Evolutionary conservation across 169 alveolate species (phyloP).

Genomic region (Eimeria sp.): DNA sequence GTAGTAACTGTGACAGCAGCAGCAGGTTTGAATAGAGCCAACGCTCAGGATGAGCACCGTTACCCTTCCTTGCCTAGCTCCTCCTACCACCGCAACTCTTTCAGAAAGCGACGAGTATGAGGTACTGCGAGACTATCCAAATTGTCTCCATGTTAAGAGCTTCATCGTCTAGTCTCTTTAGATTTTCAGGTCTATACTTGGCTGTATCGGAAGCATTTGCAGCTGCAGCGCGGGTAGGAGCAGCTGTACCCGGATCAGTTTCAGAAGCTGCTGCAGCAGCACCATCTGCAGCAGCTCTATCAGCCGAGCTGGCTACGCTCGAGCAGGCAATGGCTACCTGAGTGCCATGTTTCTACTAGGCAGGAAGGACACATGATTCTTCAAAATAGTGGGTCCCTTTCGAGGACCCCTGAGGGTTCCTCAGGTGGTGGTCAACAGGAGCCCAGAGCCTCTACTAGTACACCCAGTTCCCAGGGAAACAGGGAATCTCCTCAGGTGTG

Average conservation of each 20-base stretch:
- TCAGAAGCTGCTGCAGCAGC: constrained; percentile 13
- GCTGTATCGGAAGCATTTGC: background rate
- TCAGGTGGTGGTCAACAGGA: constrained; percentile 8
- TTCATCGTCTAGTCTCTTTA: background rate
- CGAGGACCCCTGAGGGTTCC: constrained; percentile 26
- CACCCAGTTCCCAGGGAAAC: background rate
- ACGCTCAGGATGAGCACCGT: constrained; percentile 30
- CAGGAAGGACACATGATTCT: constrained; percentile 18
- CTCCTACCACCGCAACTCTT: background rate
- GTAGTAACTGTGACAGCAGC: constrained; percentile 1
- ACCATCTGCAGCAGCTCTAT: constrained; percentile 14
- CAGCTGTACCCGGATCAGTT: constrained; percentile 2
- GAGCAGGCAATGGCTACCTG: constrained; percentile 5
- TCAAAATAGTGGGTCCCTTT: constrained; percentile 19
- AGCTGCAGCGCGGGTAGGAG: constrained; percentile 32
- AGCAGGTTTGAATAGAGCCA: background rate
- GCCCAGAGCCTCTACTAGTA: constrained; percentile 22
- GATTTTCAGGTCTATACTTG: background rate
- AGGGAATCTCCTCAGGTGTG: background rate
- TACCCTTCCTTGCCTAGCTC: background rate
- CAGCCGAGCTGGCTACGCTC: constrained; percentile 35
- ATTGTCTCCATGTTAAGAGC: background rate
- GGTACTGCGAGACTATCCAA: constrained; percentile 19
- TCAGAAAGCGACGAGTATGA: constrained; percentile 14
- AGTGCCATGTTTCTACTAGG: background rate